phyloP scores from a whole-genome alignment of 257 asterid species.

The Solanum pinnatisectum region DNA sequence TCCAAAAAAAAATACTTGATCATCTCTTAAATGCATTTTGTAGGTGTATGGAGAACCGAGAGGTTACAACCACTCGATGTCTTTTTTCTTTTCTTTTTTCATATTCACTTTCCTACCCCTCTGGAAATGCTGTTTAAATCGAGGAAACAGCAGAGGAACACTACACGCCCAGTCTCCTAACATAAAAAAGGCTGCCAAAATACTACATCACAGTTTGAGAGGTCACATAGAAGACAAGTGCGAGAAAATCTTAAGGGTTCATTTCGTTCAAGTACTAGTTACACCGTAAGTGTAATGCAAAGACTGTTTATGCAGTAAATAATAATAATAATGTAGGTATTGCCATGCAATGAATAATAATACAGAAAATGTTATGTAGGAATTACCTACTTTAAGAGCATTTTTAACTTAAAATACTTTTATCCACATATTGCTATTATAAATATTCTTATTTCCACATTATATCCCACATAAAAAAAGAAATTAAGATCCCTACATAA shows the following conservation, averaged over 20 bases:
- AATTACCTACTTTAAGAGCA: not conserved
- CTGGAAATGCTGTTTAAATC: not conserved
- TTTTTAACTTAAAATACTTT: not conserved
- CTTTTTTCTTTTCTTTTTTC: not conserved
- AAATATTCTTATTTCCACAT: not conserved
- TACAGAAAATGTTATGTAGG: not conserved
- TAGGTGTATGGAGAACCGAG: not conserved
- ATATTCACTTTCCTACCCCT: not conserved
- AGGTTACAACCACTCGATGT: not conserved
- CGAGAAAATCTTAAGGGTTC: not conserved
- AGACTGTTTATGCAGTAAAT: not conserved
- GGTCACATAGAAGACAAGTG: not conserved
- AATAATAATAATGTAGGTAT: not conserved
- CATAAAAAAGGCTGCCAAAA: not conserved
- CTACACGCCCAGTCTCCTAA: not conserved
- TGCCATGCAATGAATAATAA: not conserved
- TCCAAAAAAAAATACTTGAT: not conserved
- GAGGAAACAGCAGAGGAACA: not conserved
- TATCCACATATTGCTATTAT: not conserved
- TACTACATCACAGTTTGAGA: not conserved
- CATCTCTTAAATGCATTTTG: not conserved
- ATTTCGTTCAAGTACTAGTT: not conserved
- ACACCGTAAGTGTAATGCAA: not conserved
- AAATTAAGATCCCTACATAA: not conserved
- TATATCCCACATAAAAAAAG: not conserved